Percentiles rank a stretch among this genome's conserved stretches.
These are phyloP conservation scores for Chalciporus sp. DNA, from an alignment of 1,284 basidiomycete genomes.

Conservation along the genomic window DNA sequence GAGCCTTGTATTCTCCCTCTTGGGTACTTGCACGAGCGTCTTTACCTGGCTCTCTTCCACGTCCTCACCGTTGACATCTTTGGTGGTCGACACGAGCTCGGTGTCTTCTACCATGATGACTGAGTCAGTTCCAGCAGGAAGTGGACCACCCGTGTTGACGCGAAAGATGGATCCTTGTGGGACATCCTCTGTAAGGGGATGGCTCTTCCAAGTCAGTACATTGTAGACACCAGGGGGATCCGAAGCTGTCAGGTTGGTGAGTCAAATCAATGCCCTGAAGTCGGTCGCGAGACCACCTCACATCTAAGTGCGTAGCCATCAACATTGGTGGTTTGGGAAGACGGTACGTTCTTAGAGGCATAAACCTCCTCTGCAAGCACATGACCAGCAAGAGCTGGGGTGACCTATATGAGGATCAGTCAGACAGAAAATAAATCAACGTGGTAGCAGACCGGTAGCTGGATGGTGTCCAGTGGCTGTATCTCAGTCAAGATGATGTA, in stretches of 20 bases:
- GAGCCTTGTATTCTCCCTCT: conserved; percentile 73
- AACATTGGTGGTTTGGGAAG: conserved; percentile 74
- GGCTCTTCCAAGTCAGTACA: conserved; percentile 66
- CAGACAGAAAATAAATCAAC: not conserved
- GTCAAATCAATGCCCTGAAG: conserved; percentile 5
- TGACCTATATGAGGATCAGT: conserved; percentile 46
- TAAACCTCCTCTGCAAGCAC: conserved; percentile 77
- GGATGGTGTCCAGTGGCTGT: conserved; percentile 42
- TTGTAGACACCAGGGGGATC: conserved; percentile 66
- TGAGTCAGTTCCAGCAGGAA: conserved; percentile 75
- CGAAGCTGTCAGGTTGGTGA: conserved; percentile 43
- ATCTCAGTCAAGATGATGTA: conserved; percentile 56
- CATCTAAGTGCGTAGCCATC: conserved; percentile 85
- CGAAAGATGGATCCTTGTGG: conserved; percentile 64
- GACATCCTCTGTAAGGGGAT: conserved; percentile 42
- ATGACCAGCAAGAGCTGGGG: conserved; percentile 57
- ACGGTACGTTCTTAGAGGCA: conserved; percentile 65
- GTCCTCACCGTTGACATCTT: conserved; percentile 46
- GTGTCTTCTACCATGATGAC: conserved; percentile 95
- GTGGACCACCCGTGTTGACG: conserved; percentile 77
- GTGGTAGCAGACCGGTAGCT: conserved; percentile 38
- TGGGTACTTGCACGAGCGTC: conserved; percentile 62
- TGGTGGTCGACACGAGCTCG: conserved; percentile 56
- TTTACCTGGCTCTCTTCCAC: conserved; percentile 72
- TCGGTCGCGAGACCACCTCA: conserved; percentile 34